Percentiles rank a stretch among this genome's conserved stretches.
Conservation (phyloP, 306 rosid genomes). For the Hylodesmum podocarpum region DNA sequence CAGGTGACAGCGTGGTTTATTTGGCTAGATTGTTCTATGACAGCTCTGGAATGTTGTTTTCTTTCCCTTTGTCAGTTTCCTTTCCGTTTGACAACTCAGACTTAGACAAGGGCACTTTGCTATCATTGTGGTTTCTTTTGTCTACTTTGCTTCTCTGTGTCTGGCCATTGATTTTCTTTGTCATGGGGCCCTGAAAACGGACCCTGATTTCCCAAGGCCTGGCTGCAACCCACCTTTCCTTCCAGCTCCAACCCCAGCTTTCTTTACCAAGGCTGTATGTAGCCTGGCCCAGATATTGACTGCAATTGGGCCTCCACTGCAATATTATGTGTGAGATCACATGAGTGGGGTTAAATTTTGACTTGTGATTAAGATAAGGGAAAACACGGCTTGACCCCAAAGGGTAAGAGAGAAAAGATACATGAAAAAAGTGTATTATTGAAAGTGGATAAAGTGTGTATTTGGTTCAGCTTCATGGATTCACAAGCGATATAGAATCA, state of each 20-base stretch:
- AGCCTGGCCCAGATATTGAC: conserved; percentile 54
- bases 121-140: conserved; percentile 30
- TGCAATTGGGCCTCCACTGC: conserved; percentile 77
- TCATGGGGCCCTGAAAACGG: conserved; percentile 32
- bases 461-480: no score
- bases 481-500: no score
- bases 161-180: conserved; percentile 45
- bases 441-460: no score
- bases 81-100: conserved; percentile 40
- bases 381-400: background rate
- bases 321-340: background rate
- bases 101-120: conserved; percentile 7
- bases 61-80: conserved; percentile 41
- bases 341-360: background rate
- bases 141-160: conserved; percentile 31
- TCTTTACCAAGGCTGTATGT: conserved; percentile 49
- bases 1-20: background rate
- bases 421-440: background rate
- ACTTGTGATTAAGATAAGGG: background rate
- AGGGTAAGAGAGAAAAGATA: background rate
- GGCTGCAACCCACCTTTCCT: conserved; percentile 69
- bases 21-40: conserved; percentile 33
- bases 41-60: conserved; percentile 26
- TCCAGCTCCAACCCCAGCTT: conserved; percentile 84
- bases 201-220: conserved; percentile 67